A percentile compares a stretch with the other conserved stretches of the same genome.
Conservation (phyloP, 495 filamentous ascomycete genomes). For the Trichoderma orchidacearum region DNA sequence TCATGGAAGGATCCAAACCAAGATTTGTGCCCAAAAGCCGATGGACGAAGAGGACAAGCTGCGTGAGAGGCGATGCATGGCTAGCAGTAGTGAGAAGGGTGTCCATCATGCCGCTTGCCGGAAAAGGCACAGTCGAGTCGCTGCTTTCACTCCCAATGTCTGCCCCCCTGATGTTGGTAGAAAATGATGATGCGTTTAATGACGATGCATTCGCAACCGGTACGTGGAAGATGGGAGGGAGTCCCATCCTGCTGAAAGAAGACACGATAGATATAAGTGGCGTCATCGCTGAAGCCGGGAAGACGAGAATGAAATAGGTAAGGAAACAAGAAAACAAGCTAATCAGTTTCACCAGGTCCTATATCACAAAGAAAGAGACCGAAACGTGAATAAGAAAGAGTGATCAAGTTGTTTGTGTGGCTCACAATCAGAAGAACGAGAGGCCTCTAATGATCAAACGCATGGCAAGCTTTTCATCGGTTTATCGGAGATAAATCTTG, state of each 20-base stretch:
- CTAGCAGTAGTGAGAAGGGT: neutral
- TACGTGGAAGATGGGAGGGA: neutral
- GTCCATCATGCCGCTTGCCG: neutral
- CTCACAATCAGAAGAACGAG: too few relatives aligned
- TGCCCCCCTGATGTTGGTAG: neutral
- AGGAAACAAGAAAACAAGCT: too few relatives aligned
- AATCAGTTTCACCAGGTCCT: too few relatives aligned
- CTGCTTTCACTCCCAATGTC: neutral
- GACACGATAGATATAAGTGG: neutral
- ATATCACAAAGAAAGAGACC: too few relatives aligned
- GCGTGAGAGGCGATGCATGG: slow-evolving; percentile 4
- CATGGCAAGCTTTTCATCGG: too few relatives aligned
- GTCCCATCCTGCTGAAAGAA: neutral
- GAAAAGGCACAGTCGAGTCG: neutral
- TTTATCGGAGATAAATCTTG: too few relatives aligned
- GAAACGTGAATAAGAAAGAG: too few relatives aligned
- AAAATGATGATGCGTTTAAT: neutral
- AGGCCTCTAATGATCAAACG: too few relatives aligned
- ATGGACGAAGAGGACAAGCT: slow-evolving; percentile 10
- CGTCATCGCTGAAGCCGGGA: neutral
- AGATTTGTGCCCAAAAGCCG: slow-evolving; percentile 14
- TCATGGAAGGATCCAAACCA: slow-evolving; percentile 22
- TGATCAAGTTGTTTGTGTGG: too few relatives aligned
- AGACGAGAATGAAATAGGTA: neutral
- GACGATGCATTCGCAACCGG: neutral